These are phyloP conservation scores for Leccinum subspadiceum DNA, from an alignment of 1,284 basidiomycete genomes.

Conservation along the genomic window DNA sequence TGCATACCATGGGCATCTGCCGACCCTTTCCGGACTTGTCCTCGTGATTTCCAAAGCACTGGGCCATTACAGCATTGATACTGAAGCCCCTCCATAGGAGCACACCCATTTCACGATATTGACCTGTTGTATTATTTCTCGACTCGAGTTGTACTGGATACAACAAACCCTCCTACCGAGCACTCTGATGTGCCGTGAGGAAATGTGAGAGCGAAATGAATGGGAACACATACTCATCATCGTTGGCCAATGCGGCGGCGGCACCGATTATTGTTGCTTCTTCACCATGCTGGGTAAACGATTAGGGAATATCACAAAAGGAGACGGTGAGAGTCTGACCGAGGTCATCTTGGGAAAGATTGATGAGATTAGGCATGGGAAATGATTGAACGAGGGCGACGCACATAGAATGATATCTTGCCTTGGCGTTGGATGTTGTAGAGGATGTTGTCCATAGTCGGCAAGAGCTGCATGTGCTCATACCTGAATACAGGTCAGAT, in stretches of 20 bases:
- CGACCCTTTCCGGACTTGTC: constrained; percentile 84
- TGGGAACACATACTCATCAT: constrained; percentile 74
- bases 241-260: constrained; percentile 78
- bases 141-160: not conserved
- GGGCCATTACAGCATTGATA: constrained; percentile 75
- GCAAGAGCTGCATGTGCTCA: constrained; percentile 81
- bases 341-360: constrained; percentile 63
- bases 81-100: constrained; percentile 85
- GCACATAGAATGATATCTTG: constrained; percentile 90
- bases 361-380: constrained; percentile 19
- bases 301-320: constrained; percentile 9
- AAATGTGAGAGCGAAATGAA: not conserved
- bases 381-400: constrained; percentile 26
- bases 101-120: constrained; percentile 90
- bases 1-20: constrained; percentile 81
- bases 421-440: constrained; percentile 94
- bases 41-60: constrained; percentile 84
- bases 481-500: constrained; percentile 46
- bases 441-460: constrained; percentile 83
- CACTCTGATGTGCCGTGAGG: constrained; percentile 44
- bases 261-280: constrained; percentile 91
- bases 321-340: constrained; percentile 40
- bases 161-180: constrained; percentile 43
- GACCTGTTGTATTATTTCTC: constrained; percentile 45
- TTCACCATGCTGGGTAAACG: constrained; percentile 69